Percentiles rank a stretch among this genome's conserved stretches.
These are phyloP conservation scores for Ogataea pignaliae DNA, from an alignment of 805 yeast genomes.

Conservation along the genomic window DNA sequence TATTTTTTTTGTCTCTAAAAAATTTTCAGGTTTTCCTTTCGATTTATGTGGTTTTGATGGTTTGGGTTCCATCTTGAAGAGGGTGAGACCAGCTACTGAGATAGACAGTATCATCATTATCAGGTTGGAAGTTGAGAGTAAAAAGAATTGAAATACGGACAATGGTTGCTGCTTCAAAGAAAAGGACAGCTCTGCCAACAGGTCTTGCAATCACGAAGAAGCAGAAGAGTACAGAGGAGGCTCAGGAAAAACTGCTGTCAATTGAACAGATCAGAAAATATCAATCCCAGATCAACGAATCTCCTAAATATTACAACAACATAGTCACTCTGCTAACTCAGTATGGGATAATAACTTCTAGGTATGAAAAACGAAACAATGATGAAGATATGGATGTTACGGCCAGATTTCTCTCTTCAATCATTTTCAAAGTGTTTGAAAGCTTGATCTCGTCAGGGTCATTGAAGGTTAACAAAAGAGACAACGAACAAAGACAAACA, in stretches of 20 bases:
- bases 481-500: constrained; percentile 40
- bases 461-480: constrained; percentile 31
- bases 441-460: constrained; percentile 39
- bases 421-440: constrained; percentile 46
- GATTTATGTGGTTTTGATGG: constrained; percentile 6
- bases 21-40: constrained; percentile 1
- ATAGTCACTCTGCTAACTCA: constrained; percentile 43
- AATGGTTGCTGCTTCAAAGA: neutral
- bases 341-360: constrained; percentile 23
- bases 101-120: too few relatives aligned
- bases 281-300: constrained; percentile 31
- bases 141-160: neutral
- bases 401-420: constrained; percentile 37
- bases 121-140: neutral
- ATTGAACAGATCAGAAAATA: constrained; percentile 22
- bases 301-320: constrained; percentile 52
- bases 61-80: too few relatives aligned
- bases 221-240: neutral
- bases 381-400: constrained; percentile 19
- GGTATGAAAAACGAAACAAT: constrained; percentile 14
- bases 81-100: too few relatives aligned
- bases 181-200: neutral
- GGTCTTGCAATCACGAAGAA: neutral
- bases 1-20: neutral
- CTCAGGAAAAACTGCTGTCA: constrained; percentile 5